Conservation (phyloP, 257 asterid species). For the Nyctanthes arbortristis region DNA sequence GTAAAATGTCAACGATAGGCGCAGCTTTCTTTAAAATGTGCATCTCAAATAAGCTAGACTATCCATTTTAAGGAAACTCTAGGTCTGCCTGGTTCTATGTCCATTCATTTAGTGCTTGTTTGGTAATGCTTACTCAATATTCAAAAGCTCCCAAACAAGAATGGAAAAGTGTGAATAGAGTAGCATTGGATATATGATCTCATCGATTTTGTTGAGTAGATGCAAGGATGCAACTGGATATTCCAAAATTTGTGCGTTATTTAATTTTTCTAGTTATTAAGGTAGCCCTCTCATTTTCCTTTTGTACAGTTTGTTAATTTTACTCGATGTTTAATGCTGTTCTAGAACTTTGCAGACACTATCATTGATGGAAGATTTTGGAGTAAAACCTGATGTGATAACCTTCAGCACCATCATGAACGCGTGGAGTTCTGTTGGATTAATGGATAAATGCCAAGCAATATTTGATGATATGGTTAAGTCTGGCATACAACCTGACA, state of each 20-base stretch:
- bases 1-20: too few species aligned
- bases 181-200: not conserved
- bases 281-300: not conserved
- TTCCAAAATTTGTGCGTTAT: not conserved
- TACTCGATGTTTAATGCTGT: not conserved
- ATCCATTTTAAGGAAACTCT: too few species aligned
- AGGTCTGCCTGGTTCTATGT: too few species aligned
- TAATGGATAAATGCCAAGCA: slow-evolving; percentile 76
- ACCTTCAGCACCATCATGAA: slow-evolving; percentile 96
- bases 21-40: too few species aligned
- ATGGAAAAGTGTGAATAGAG: too few species aligned
- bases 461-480: slow-evolving; percentile 73
- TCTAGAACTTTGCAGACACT: slow-evolving; percentile 49
- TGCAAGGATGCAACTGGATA: not conserved
- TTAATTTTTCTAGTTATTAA: not conserved
- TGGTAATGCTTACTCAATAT: too few species aligned
- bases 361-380: slow-evolving; percentile 72
- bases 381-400: slow-evolving; percentile 82
- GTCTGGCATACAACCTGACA: slow-evolving; percentile 76
- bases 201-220: not conserved
- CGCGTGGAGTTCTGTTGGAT: slow-evolving; percentile 88
- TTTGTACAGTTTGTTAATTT: not conserved
- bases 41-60: too few species aligned
- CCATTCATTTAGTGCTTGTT: too few species aligned
- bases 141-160: too few species aligned